Conservation (phyloP, 345 rosid genomes). For the Boechera stricta region DNA sequence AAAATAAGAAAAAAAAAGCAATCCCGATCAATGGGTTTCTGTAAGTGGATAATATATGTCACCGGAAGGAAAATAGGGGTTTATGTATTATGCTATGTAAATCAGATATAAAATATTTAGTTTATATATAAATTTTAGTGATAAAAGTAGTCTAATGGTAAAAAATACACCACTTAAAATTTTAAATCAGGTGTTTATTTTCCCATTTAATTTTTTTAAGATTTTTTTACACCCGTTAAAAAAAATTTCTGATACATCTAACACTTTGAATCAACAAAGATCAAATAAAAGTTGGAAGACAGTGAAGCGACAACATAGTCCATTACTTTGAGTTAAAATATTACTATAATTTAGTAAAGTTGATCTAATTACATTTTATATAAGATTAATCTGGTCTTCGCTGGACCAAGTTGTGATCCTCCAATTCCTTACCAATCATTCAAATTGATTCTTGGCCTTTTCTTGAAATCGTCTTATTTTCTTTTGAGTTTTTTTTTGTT, state of each 20-base stretch:
- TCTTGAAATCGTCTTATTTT: constrained; percentile 39
- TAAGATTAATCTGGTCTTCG: constrained; percentile 47
- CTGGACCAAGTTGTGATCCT: constrained; percentile 60
- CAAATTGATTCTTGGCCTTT: constrained; percentile 29
- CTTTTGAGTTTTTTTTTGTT: background rate
- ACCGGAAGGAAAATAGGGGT: no score
- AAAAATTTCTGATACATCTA: no score
- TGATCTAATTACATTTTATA: constrained; percentile 17
- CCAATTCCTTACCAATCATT: constrained; percentile 42
- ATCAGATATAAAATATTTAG: no score
- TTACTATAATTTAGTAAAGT: constrained; percentile 15
- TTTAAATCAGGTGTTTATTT: no score
- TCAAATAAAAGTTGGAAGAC: constrained; percentile 27
- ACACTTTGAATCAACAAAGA: constrained; percentile 2
- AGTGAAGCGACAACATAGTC: constrained; percentile 35
- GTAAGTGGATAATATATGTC: constrained; percentile 12
- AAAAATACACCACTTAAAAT: no score
- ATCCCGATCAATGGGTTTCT: background rate
- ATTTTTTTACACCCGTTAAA: no score
- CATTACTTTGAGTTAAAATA: constrained; percentile 13
- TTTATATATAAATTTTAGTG: no score
- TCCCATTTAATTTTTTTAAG: no score
- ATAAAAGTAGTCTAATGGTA: no score
- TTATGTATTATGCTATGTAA: no score
- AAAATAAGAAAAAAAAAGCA: background rate